Evolutionary conservation across 441 rosid species (phyloP).

Genomic region (Populus hybrid): DNA sequence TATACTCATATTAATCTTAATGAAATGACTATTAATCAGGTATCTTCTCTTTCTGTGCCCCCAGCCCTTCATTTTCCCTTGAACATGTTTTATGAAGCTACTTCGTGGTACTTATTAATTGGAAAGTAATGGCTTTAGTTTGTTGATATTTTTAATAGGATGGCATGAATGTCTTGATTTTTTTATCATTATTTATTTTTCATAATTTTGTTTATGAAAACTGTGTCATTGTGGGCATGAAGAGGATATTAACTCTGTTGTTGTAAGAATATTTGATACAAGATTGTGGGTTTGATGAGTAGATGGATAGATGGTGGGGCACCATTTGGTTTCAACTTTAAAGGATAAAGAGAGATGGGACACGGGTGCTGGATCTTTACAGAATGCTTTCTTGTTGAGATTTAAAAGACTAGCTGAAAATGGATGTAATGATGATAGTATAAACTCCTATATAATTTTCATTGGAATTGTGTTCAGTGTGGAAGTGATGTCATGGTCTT

Average conservation of each 20-base stretch:
- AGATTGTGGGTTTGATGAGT: not conserved
- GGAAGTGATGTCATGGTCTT: not conserved
- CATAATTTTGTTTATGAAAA: not conserved
- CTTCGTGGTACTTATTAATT: not conserved
- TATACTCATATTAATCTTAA: slow-evolving; percentile 86
- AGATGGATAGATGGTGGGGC: no score
- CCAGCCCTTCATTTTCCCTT: not conserved
- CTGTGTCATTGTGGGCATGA: not conserved
- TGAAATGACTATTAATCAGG: slow-evolving; percentile 93
- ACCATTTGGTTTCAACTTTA: no score
- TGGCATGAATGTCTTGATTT: not conserved
- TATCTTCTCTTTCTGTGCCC: slow-evolving; percentile 18
- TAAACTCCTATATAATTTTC: not conserved
- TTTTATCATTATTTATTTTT: not conserved
- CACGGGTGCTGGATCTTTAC: no score
- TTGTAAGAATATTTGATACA: not conserved
- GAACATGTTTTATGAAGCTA: not conserved
- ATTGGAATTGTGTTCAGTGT: not conserved
- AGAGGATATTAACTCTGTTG: not conserved
- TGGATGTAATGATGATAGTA: not conserved
- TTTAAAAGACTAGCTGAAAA: not conserved
- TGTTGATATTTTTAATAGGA: not conserved
- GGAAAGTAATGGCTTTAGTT: not conserved
- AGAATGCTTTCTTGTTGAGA: not conserved
- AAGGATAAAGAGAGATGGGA: no score